Base-by-base conservation (phyloP, 345 rosid genomes). In the Physaria fendleri region DNA sequence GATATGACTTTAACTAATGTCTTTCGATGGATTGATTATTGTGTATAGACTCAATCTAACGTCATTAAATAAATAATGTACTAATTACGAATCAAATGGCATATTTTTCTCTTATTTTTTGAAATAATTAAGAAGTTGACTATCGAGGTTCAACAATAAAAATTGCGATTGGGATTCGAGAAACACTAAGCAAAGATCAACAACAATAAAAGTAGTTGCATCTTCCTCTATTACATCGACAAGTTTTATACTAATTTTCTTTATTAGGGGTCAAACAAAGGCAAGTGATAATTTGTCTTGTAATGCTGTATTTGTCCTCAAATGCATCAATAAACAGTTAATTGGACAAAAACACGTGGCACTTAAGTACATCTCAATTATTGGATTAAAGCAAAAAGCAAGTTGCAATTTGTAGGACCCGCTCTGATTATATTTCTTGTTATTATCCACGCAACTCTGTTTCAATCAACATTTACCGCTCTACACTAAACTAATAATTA, bases 131-230 rank as follows among this genome's bases (percentile, higher is more conserved):
- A 39, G 17, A 33, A 35, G 52, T 59, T 49, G 54, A 50, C 30
- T n/a, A n/a, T n/a, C n/a, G 61, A 59, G 28, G 52, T 50, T 33
- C 24, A 34, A 59, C 8, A 52, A 59, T 22, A 1, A 2, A 0
- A 24, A 51, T 14, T 4, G 20, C 15, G 15, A 40, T 15, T 69
- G 45, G 35, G 62, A 44, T 58, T 32, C 11, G 42, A 44, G 41
- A 46, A 52, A 52, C 24, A 22, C 24, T 5, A 44, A 8, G n/a
- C n/a, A n/a, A 38, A 46, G 57, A 62, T 38, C 30, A 46, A 6
- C 64, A 69, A 69, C 74, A 55, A 62, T 44, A 69, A 69, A 69
- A 69, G 39, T 69, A 18, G 74, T 69, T 69, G 73, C 68, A 62
- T 68, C 67, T 43, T 42, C 46, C 66, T 27, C n/a, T n/a, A n/a